Conservation (phyloP, 768 basidiomycete species). For the Hysterangium stoloniferum region DNA sequence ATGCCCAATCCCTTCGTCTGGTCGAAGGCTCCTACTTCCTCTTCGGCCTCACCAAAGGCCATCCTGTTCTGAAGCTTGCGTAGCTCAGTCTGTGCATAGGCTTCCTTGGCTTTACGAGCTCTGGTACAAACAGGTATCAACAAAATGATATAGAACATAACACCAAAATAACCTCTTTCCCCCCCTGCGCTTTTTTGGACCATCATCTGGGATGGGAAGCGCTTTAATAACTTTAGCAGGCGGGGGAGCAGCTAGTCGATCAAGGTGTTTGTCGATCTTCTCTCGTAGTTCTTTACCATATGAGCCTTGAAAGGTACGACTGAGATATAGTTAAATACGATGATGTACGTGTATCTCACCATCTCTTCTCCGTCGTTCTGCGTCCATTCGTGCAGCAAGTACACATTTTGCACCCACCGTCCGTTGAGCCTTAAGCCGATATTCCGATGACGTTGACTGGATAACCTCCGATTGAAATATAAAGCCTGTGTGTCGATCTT, state of each 20-base stretch:
- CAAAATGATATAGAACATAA: constrained; percentile 5
- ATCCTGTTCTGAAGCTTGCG: constrained; percentile 96
- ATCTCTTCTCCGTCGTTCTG: constrained; percentile 76
- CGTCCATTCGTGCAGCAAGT: constrained; percentile 87
- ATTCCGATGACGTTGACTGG: constrained; percentile 77
- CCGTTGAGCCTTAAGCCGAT: constrained; percentile 85
- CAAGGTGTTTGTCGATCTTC: constrained; percentile 90
- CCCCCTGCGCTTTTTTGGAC: constrained; percentile 90
- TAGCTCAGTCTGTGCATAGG: constrained; percentile 92
- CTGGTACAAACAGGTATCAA: constrained; percentile 30
- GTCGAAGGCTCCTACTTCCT: constrained; percentile 94
- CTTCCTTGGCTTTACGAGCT: constrained; percentile 97
- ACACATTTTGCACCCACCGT: constrained; percentile 90
- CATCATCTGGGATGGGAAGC: constrained; percentile 89
- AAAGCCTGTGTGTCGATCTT: constrained; percentile 92
- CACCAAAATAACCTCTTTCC: constrained; percentile 68
- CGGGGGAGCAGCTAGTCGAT: constrained; percentile 87
- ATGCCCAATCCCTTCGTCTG: constrained; percentile 98
- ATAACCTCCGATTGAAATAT: constrained; percentile 92
- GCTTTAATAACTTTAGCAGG: constrained; percentile 92
- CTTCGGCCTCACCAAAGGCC: constrained; percentile 91
- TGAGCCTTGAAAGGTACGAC: constrained; percentile 36
- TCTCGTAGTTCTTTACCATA: constrained; percentile 77
- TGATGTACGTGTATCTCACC: constrained; percentile 38
- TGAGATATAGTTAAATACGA: background rate